Evolutionary conservation across 2,329 filamentous ascomycete species (phyloP), one percentile per base, ranked within the genome.

Genomic region (Colletotrichum aenigma): DNA sequence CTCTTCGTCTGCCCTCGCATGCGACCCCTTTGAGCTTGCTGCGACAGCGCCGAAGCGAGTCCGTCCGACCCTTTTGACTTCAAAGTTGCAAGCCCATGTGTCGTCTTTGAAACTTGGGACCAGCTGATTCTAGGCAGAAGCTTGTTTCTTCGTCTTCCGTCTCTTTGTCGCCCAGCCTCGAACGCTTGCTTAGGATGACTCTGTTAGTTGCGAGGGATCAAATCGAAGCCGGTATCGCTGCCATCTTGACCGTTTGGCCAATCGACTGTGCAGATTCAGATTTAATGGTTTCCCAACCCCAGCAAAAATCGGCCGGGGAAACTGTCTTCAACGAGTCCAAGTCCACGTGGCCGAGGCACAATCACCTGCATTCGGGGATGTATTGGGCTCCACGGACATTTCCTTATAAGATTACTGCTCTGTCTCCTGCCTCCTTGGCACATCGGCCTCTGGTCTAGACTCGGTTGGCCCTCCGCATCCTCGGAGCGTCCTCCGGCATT

Each of bases 111-210:
- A 67, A 75, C 69, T 66, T 36, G 55, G 56, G 52, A 72, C 43
- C 62, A 58, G 55, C 73, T 64, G 62, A 32, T 12, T 72, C 55
- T 72, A 30, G 62, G 67, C 73, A 71, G 60, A 26, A 75, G 60
- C 52, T 75, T 66, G 68, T 61, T 52, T 71, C 24, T 52, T 65
- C 24, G 21, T 64, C 66, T 36, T 24, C n/a, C 43, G n/a, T 30
- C 55, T 58, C 55, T 58, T 30, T 58, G 26, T 26, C 26, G 55
- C 6, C 13, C 3, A 18, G 21, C n/a, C 43, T 26, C 9, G 3
- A 32, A n/a, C 43, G 58, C 58, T 64, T 58, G 24, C 38, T 16
- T 18, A 38, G 36, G 30, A 30, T 34, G 48, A 34, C 70, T 34
- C 24, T 61, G 28, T 38, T 32, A 3, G 18, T 52, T 7, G 28